Evolutionary conservation across 176 grass and related monocot species (phyloP), one percentile per base, ranked within the genome.

Genomic region (Poa annua): DNA sequence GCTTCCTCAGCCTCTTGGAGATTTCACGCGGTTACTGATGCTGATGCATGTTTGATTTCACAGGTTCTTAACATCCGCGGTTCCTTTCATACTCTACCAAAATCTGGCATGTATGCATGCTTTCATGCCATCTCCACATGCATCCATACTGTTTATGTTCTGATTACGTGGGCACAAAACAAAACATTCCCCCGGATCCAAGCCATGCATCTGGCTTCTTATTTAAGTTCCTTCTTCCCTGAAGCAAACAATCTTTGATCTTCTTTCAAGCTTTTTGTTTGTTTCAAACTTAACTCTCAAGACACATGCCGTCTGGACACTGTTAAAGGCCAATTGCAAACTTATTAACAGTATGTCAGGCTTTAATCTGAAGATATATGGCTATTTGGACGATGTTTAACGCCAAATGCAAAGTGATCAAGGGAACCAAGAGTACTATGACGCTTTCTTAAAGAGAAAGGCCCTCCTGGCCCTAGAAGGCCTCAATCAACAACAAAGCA

Each of bases 121-220:
- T n/a, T 55, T 84, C 14, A 39, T 75, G 81, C 65, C 57, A 67
- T 84, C 53, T 76, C 76, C 15, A 57, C 25, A 57, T 20, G 39
- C 41, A 55, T 17, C 56, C 20, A 48, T 38, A 22, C 9, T 70
- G 21, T 81, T 12, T 35, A 41, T 67, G n/a, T 26, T 33, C 9
- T 15, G 22, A 60, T 44, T 15, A 2, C 1, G 12, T 35, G 50
- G 14, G 7, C 38, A n/a, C n/a, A n/a, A n/a, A n/a, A n/a, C n/a
- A 51, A 7, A 74, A 60, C 61, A 42, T 65, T 16, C 20, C 15
- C 16, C 52, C 11, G 51, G 52, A 26, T n/a, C 9, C 22, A 36
- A 66, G 56, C 19, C n/a, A n/a, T n/a, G n/a, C 13, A 26, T 29
- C 47, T 41, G 45, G 3, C 53, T 50, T 52, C 48, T 38, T 3